Evolutionary conservation across 1,284 basidiomycete genomes (phyloP).

Genomic region (Wallemia hederae): DNA sequence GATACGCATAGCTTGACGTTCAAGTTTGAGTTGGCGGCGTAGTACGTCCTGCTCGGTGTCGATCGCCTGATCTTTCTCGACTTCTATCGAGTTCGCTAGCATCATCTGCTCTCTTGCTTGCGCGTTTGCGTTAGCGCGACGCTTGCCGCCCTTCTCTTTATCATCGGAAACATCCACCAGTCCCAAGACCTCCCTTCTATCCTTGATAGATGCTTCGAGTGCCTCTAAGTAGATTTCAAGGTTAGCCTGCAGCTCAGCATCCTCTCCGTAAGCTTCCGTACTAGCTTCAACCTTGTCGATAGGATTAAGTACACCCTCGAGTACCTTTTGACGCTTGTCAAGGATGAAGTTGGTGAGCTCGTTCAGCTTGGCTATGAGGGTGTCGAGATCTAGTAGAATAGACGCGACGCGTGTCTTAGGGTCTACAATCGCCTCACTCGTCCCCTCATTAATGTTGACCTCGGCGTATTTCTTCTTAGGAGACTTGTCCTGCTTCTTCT

Average conservation of each 20-base stretch:
- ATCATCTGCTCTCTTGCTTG: not conserved
- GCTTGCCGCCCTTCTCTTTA: not conserved
- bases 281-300: not conserved
- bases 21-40: not conserved
- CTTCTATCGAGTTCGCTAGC: not conserved
- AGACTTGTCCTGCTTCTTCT: not conserved
- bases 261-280: not conserved
- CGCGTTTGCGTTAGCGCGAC: not conserved
- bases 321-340: not conserved
- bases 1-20: not conserved
- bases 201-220: not conserved
- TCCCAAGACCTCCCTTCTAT: not conserved
- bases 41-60: not conserved
- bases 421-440: not conserved
- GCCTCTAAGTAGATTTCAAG: not conserved
- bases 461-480: not conserved
- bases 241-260: not conserved
- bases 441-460: not conserved
- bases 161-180: not conserved
- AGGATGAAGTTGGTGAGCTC: not conserved
- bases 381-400: not conserved
- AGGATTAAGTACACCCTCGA: not conserved
- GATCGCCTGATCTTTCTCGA: not conserved
- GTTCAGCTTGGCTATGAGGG: not conserved
- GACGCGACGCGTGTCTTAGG: not conserved